Base-by-base conservation (phyloP, 23 red algal species). In the Gracilaria vermiculophylla region DNA sequence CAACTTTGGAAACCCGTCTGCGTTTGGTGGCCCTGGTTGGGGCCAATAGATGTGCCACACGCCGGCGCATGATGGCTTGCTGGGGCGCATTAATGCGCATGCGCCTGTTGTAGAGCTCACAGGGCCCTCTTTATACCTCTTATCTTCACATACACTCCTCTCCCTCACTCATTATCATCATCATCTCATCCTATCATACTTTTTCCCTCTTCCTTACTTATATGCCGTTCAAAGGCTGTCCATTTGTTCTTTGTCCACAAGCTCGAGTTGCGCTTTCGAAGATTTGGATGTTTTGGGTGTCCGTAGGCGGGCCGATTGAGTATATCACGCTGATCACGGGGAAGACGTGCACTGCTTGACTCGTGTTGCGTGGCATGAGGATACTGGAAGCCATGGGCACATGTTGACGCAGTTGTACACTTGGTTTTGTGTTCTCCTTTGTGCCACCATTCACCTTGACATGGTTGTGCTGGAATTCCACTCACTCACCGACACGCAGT, bases 1-100 rank as follows among this genome's bases (percentile, higher is more conserved):
- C 80, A 83, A 92, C 70, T 93, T 93, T 85, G 89, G 76, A n/a
- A 76, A 54, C 25, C 43, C 88, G 25, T 45, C 84, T 13, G 69
- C 69, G 2, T 75, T 75, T 39, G 84, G 69, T 33, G 23, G 29
- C 13, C 69, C 31, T 3, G 51, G 84, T 32, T 60, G 69, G 84
- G 66, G 84, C 20, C 33, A 60, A 41, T 77, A 61, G 42, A 14
- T 42, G n/a, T n/a, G n/a, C n/a, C n/a, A n/a, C n/a, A n/a, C n/a
- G n/a, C n/a, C n/a, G n/a, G n/a, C n/a, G n/a, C n/a, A n/a, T n/a
- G n/a, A n/a, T 72, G 31, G 2, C 15, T 20, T 5, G 39, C 67
- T 48, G 57, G 16, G 32, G 53, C 51, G 50, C 54, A 44, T 29
- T 40, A 62, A 62, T 7, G 53, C 28, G n/a, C 15, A 41, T 17